Evolutionary conservation across 2,329 filamentous ascomycete genomes (phyloP).

Genomic region (Torrubiellomyces zombiae): DNA sequence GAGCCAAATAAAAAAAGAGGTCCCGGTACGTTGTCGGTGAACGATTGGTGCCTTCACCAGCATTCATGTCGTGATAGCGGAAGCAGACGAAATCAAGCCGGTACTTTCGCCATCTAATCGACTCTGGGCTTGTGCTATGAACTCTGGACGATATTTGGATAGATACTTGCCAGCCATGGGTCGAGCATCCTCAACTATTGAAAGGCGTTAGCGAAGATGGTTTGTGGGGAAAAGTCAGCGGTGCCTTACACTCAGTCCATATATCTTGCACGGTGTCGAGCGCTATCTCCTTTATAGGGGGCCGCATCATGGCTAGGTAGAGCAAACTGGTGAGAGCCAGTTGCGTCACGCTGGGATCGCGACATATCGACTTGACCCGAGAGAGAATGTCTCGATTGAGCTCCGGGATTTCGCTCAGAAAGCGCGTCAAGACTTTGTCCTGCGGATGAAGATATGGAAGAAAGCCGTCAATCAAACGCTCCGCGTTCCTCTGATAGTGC

Average conservation of each 20-base stretch:
- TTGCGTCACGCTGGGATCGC: conserved; percentile 47
- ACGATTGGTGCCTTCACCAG: neutral
- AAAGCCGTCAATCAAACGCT: conserved; percentile 76
- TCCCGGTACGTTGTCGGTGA: too few species aligned
- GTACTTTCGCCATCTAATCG: conserved; percentile 9
- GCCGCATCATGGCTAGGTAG: conserved; percentile 51
- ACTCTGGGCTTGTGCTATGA: conserved; percentile 18
- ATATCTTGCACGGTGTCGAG: conserved; percentile 50
- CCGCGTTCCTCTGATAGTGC: conserved; percentile 65
- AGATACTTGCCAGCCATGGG: conserved; percentile 47
- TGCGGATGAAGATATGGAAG: conserved; percentile 79
- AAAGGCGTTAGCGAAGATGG: neutral
- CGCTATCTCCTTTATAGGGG: conserved; percentile 44
- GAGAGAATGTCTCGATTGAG: conserved; percentile 56
- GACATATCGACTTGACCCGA: conserved; percentile 51
- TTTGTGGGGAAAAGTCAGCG: too few species aligned
- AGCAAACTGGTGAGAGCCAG: conserved; percentile 47
- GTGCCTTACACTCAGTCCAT: conserved; percentile 46
- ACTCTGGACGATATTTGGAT: conserved; percentile 41
- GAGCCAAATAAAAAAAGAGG: too few species aligned
- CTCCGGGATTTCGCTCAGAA: conserved; percentile 79
- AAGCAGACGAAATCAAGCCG: conserved; percentile 7
- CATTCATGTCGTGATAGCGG: conserved; percentile 16
- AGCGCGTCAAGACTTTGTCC: conserved; percentile 79
- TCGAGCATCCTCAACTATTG: conserved; percentile 42